A percentile compares a stretch with the other conserved stretches of the same genome.
These are phyloP conservation scores for Saccharomyces hybrid DNA, from an alignment of 1,139 yeast genomes.

Conservation along the genomic window DNA sequence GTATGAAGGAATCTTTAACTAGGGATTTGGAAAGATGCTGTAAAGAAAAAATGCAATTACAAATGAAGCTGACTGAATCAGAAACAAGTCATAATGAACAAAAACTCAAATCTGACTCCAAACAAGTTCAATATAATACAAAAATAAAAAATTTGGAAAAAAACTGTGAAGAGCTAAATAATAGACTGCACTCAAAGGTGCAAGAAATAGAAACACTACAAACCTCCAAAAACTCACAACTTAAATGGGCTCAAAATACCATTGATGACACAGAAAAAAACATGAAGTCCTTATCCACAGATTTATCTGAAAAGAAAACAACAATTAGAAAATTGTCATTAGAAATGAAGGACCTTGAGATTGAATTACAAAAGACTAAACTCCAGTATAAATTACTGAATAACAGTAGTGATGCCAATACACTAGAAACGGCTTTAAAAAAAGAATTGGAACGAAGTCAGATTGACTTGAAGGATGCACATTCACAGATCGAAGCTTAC, in stretches of 20 bases:
- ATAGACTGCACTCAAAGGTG: conserved; percentile 31
- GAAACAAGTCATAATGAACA: not conserved
- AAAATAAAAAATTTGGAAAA: not conserved
- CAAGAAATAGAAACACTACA: conserved; percentile 40
- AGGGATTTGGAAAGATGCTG: not conserved
- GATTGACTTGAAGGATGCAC: conserved; percentile 43
- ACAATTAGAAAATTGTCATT: conserved; percentile 33
- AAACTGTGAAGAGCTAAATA: conserved; percentile 30
- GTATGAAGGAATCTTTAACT: not conserved
- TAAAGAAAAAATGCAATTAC: not conserved
- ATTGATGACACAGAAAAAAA: conserved; percentile 41
- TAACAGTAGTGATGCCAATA: not conserved
- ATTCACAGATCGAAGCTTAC: conserved; percentile 43
- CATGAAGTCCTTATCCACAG: not conserved
- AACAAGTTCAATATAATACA: not conserved
- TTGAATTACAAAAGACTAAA: conserved; percentile 34
- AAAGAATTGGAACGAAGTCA: conserved; percentile 38
- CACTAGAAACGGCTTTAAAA: conserved; percentile 26
- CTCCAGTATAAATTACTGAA: conserved; percentile 28
- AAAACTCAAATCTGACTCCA: not conserved
- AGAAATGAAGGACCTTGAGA: conserved; percentile 32
- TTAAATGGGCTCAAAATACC: conserved; percentile 58
- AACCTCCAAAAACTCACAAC: conserved; percentile 39
- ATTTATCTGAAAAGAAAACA: conserved; percentile 12
- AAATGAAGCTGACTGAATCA: not conserved